phyloP scores from a whole-genome alignment of 345 rosid genomes.

The Microcos paniculata region DNA sequence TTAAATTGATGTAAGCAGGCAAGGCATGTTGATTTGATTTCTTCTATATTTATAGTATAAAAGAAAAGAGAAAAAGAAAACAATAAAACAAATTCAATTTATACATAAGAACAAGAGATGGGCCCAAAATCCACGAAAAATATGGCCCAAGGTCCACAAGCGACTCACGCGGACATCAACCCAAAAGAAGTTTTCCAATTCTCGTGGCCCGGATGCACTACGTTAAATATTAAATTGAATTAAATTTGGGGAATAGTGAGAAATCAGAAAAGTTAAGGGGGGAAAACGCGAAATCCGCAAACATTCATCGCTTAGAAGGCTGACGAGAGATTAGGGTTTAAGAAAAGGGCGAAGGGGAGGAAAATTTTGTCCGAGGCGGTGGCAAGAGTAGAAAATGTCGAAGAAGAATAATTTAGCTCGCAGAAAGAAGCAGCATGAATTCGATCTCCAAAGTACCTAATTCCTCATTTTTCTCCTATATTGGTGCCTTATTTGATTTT shows the following conservation, averaged over 20 bases:
- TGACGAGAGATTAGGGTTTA: not conserved
- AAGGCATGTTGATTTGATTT: not conserved
- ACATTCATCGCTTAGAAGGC: not conserved
- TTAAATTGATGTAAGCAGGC: not conserved
- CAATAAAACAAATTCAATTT: no score
- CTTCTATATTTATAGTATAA: no score
- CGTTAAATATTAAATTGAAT: not conserved
- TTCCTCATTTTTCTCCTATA: not conserved
- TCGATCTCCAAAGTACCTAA: constrained; percentile 67
- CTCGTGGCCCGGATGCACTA: no score
- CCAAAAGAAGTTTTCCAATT: not conserved
- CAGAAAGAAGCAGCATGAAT: constrained; percentile 82
- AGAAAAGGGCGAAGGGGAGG: not conserved
- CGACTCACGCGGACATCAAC: not conserved
- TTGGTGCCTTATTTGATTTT: not conserved
- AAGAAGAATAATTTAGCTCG: constrained; percentile 88
- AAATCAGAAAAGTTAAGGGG: not conserved
- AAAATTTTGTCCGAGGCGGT: not conserved
- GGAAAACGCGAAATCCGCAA: not conserved
- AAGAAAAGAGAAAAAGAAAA: no score
- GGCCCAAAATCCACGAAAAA: not conserved
- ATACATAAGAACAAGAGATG: not conserved
- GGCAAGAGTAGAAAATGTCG: constrained; percentile 51
- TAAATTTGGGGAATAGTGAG: not conserved
- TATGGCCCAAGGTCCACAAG: not conserved